Evolutionary conservation across 495 filamentous ascomycete species (phyloP), one percentile per base, ranked within the genome.

Genomic region (Aspergillus indologenus): DNA sequence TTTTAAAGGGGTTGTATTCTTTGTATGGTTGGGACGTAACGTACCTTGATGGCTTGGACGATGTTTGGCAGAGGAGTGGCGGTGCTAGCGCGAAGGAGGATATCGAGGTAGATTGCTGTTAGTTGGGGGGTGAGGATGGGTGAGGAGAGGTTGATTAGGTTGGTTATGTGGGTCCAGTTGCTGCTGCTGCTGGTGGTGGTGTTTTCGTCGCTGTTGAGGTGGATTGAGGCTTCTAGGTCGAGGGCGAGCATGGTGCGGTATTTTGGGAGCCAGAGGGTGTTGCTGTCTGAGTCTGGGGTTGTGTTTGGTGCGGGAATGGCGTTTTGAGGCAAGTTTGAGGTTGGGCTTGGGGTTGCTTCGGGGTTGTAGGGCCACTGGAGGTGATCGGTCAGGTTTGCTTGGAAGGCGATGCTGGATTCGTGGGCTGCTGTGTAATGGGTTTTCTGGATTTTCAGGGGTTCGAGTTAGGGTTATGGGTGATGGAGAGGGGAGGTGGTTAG

Each of bases 221-320:
- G 74, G 21, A 85, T 73, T 12, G 85, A 81, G n/a, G 84, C 87
- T 74, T 94, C 91, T 61, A 94, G 87, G 60, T 91, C 86, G 64
- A 90, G 88, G 1, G 84, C 80, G 5, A 91, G 68, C 12, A 93
- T 72, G 20, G 79, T 79, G 34, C 81, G 76, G 54, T 90, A 79
- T 63, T 88, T 91, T 9, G 75, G 68, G 20, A 77, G 65, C 55
- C 90, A 76, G 24, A 11, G 9, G 64, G 15, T 59, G 56, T 67
- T 63, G 20, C 76, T 64, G 29, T 18, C 0, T 29, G 34, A 9
- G 34, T 55, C 21, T 31, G 21, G 11, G 20, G 45, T 2, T 22
- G 71, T 29, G 72, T 66, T 14, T 2, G 12, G 6, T 4, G 12
- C 12, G 34, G 12, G 5, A 40, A 11, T 11, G 12, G 34, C 7